Conservation (phyloP, 345 rosid species). For the Durio zibethinus region DNA sequence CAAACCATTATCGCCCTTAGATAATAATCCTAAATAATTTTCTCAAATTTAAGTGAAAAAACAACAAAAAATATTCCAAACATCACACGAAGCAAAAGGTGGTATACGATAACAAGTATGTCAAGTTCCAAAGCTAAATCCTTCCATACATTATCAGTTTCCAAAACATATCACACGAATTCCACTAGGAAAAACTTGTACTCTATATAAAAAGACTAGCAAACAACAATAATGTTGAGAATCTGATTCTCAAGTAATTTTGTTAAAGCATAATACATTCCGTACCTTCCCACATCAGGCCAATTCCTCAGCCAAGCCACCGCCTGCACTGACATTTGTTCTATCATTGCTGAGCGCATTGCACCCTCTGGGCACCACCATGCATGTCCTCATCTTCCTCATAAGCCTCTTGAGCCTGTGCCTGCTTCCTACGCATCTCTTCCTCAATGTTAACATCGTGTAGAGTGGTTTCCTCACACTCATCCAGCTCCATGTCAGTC, state of each 20-base stretch:
- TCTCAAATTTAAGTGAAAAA: background rate
- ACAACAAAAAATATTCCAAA: background rate
- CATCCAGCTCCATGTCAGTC: slow-evolving; percentile 68
- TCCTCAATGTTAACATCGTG: slow-evolving; percentile 67
- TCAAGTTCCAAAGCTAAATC: background rate
- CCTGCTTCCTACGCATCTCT: slow-evolving; percentile 49
- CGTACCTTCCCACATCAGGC: background rate
- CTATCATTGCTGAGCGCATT: slow-evolving; percentile 57
- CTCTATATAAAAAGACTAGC: slow-evolving; percentile 1
- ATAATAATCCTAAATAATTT: no score
- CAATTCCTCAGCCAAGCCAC: background rate
- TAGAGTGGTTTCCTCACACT: slow-evolving; percentile 72
- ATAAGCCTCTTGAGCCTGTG: slow-evolving; percentile 38
- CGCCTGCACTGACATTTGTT: background rate
- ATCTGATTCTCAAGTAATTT: slow-evolving; percentile 19
- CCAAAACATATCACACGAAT: background rate
- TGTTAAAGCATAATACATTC: background rate
- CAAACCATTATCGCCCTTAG: no score
- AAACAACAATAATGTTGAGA: slow-evolving; percentile 11
- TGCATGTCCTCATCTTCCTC: slow-evolving; percentile 56
- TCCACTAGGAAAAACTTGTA: slow-evolving; percentile 1
- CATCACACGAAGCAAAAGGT: background rate
- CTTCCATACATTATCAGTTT: background rate
- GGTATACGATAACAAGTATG: background rate
- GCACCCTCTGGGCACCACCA: slow-evolving; percentile 56